Conservation (phyloP, 2,329 filamentous ascomycete genomes). For the Ambrosiella xylebori region DNA sequence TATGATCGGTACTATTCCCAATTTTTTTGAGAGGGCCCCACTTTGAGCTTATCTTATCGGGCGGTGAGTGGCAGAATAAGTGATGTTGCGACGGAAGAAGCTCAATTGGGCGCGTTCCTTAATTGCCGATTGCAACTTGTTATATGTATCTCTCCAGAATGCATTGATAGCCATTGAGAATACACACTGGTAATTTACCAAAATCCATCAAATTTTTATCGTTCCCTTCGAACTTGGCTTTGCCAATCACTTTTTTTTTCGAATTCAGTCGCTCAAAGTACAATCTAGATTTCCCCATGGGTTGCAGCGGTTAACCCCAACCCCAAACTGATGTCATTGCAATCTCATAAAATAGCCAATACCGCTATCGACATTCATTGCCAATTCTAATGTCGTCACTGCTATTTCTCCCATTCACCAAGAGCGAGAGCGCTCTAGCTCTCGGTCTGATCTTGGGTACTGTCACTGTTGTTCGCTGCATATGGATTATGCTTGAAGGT, state of each 20-base stretch:
- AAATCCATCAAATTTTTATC: too few relatives aligned
- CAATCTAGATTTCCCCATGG: too few relatives aligned
- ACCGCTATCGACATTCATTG: not conserved
- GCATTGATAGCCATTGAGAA: too few relatives aligned
- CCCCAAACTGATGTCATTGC: not conserved
- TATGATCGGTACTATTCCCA: not conserved
- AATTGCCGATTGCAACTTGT: not conserved
- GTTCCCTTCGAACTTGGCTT: too few relatives aligned
- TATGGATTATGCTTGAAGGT: conserved; percentile 39
- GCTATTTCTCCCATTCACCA: conserved; percentile 17
- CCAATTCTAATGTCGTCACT: conserved; percentile 7
- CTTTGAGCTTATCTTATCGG: conserved; percentile 17
- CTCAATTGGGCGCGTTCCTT: not conserved
- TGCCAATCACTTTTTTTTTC: too few relatives aligned
- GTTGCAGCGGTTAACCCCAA: not conserved
- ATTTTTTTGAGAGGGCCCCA: conserved; percentile 16
- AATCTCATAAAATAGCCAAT: not conserved
- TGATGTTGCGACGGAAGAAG: not conserved
- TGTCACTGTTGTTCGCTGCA: conserved; percentile 37
- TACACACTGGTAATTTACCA: too few relatives aligned
- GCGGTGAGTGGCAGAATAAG: conserved; percentile 6
- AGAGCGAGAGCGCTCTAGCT: conserved; percentile 37
- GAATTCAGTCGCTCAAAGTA: too few relatives aligned
- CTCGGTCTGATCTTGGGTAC: conserved; percentile 39
- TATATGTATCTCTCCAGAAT: too few relatives aligned